Conservation (phyloP, 257 asterid species). For the Solanum virginianum region DNA sequence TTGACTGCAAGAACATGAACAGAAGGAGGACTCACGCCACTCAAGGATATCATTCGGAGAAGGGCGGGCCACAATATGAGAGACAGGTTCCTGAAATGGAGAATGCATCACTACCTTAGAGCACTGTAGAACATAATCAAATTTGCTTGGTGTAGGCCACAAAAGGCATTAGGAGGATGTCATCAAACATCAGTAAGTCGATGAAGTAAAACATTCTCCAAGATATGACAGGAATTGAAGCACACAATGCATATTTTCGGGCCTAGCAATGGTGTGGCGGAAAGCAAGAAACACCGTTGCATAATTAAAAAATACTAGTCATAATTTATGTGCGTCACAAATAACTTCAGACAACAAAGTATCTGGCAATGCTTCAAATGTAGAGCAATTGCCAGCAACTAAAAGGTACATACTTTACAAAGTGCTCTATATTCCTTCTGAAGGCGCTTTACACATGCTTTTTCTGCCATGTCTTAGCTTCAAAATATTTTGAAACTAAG, state of each 20-base stretch:
- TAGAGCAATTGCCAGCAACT: not conserved
- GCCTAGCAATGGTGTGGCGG: not conserved
- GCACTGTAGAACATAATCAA: not conserved
- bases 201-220: not conserved
- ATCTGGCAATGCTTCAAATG: not conserved
- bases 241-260: not conserved
- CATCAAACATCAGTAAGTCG: not conserved
- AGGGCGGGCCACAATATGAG: slow-evolving; percentile 95
- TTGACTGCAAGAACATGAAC: not conserved
- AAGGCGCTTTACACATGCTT: slow-evolving; percentile 85
- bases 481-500: not conserved
- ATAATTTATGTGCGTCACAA: not conserved
- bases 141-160: not conserved
- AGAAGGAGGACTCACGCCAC: slow-evolving; percentile 74
- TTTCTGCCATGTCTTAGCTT: slow-evolving; percentile 54
- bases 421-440: slow-evolving; percentile 96
- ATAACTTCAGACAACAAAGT: not conserved
- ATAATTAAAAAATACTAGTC: not conserved
- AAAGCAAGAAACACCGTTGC: not conserved
- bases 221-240: not conserved
- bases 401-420: slow-evolving; percentile 55
- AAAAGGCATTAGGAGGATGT: not conserved
- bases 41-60: slow-evolving; percentile 88
- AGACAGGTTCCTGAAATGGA: slow-evolving; percentile 76
- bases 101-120: not conserved